Percentiles rank a stretch among this genome's conserved stretches.
Evolutionary conservation across 2,329 filamentous ascomycete species (phyloP).

Genomic region (Colletotrichum somersetense): DNA sequence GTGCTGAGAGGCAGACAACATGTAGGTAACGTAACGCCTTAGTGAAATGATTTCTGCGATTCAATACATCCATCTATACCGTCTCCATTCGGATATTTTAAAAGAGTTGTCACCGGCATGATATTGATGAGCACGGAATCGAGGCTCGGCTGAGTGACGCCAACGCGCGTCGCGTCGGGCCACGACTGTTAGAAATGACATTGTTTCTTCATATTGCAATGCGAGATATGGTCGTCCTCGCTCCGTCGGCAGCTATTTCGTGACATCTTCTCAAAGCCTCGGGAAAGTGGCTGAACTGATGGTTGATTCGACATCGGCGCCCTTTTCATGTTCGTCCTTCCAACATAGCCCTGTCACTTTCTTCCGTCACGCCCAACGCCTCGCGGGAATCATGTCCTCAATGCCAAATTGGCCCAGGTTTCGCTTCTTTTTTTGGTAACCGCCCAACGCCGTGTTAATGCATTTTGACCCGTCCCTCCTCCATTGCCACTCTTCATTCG

Average conservation of each 20-base stretch:
- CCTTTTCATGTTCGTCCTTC: background rate
- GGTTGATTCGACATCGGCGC: slow-evolving; percentile 15
- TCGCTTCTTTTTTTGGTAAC: slow-evolving; percentile 39
- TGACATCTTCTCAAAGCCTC: background rate
- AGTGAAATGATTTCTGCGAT: background rate
- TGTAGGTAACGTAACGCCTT: slow-evolving; percentile 5
- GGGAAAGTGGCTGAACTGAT: background rate
- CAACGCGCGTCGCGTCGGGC: no score
- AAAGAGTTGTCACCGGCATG: background rate
- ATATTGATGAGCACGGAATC: background rate
- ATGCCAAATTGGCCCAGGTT: slow-evolving; percentile 38
- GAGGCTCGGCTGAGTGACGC: background rate
- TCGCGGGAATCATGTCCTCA: slow-evolving; percentile 33
- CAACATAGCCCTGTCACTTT: slow-evolving; percentile 1
- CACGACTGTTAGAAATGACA: background rate
- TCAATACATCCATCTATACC: background rate
- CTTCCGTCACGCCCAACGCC: slow-evolving; percentile 36
- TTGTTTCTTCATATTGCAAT: slow-evolving; percentile 16
- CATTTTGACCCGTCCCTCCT: slow-evolving; percentile 31
- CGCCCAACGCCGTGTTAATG: slow-evolving; percentile 45
- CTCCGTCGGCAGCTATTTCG: background rate
- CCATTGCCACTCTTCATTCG: slow-evolving; percentile 47
- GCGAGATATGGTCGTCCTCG: slow-evolving; percentile 1
- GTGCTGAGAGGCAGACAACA: background rate
- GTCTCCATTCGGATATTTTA: background rate